These are phyloP conservation scores for Dacryopinax spathularia DNA, from an alignment of 768 basidiomycete species.

Conservation along the genomic window DNA sequence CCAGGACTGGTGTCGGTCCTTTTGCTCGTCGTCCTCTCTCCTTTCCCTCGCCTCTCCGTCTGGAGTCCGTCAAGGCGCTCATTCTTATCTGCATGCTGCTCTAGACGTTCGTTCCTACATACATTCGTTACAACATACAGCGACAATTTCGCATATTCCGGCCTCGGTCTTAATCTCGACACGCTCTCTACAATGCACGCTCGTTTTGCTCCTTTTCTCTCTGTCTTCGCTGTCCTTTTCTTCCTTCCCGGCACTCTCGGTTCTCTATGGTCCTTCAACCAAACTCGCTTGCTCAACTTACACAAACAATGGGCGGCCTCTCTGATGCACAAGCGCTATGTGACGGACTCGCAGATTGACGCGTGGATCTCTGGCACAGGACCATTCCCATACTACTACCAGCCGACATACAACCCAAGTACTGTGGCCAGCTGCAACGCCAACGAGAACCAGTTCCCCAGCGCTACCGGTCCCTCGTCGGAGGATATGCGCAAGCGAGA, in stretches of 20 bases:
- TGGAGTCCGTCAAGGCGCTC: too few species aligned
- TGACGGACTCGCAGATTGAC: constrained; percentile 1
- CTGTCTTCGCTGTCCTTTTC: background rate
- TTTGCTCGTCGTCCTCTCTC: background rate
- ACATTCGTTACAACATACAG: background rate
- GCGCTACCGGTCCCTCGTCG: background rate
- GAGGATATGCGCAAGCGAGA: background rate
- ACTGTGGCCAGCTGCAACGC: background rate
- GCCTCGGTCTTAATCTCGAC: background rate
- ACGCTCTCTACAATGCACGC: background rate
- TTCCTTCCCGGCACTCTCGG: background rate
- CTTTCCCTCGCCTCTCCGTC: background rate
- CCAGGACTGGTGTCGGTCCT: background rate
- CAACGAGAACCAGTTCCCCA: constrained; percentile 1
- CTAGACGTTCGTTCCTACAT: background rate
- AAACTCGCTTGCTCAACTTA: background rate
- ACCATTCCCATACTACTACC: constrained; percentile 1
- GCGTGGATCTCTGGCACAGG: background rate
- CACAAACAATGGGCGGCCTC: background rate
- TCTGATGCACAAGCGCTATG: background rate
- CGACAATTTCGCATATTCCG: background rate
- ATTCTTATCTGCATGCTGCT: background rate
- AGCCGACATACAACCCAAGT: background rate
- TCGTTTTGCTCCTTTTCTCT: background rate
- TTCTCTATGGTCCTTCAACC: background rate